A percentile compares a stretch with the other conserved stretches of the same genome.
phyloP scores from a whole-genome alignment of 306 rosid species.

The Prunus fruticosa region DNA sequence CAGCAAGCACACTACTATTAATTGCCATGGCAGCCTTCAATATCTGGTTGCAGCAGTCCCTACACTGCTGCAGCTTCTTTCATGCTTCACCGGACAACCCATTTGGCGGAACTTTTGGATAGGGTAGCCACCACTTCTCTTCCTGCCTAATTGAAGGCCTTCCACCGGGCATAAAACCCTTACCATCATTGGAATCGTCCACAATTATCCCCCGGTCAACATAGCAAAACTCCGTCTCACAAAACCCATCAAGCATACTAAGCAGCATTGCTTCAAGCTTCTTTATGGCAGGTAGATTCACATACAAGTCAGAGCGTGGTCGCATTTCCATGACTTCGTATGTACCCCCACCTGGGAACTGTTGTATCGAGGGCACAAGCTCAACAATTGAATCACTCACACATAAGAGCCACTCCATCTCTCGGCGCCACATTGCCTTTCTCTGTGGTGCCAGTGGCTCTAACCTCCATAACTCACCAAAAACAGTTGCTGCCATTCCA shows the following conservation, averaged over 20 bases:
- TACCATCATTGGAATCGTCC: conserved; percentile 62
- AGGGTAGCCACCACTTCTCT: conserved; percentile 99
- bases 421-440: conserved; percentile 86
- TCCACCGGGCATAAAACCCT: conserved; percentile 39
- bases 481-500: conserved; percentile 71
- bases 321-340: conserved; percentile 81
- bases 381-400: conserved; percentile 90
- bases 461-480: conserved; percentile 91
- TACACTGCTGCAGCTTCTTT: conserved; percentile 89
- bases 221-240: conserved; percentile 68
- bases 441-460: conserved; percentile 79
- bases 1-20: conserved; percentile 77
- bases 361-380: conserved; percentile 82
- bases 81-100: conserved; percentile 69
- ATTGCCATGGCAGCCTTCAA: conserved; percentile 91
- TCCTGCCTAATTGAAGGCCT: conserved; percentile 93
- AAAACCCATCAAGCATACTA: conserved; percentile 80
- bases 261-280: conserved; percentile 87
- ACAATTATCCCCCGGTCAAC: conserved; percentile 66
- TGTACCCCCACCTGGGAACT: conserved; percentile 86
- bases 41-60: conserved; percentile 88
- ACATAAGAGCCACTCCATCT: conserved; percentile 86
- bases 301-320: conserved; percentile 75
- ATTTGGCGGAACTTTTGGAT: conserved; percentile 75
- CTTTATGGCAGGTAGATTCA: conserved; percentile 83